Evolutionary conservation across 202 grass and related monocot genomes (phyloP), one percentile per base, ranked within the genome.

Genomic region (Saccharum hybrid): DNA sequence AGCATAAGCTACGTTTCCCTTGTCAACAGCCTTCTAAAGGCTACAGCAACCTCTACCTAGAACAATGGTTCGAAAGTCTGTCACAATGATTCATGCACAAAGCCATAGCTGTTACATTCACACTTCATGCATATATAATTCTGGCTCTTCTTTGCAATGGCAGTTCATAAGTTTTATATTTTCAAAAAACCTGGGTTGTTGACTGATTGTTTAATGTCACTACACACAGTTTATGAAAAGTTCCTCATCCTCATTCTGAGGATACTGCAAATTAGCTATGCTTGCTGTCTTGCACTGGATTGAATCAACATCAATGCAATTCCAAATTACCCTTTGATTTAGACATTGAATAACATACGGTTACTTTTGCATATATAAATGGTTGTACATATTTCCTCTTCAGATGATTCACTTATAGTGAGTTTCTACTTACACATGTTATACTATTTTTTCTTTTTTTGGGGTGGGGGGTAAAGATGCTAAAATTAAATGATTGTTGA

Each of bases 251-350:
- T 66, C 23, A 66, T 66, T 80, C 33, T 33, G 12, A 37, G 0
- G 7, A 11, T 52, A 34, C 2, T 86, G 42, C 59, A 66, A 80
- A 80, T 71, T 28, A 49, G 14, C 43, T 72, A 31, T 18, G 31
- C 21, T 18, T 71, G 39, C 31, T 88, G 13, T 73, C 0, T 7
- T 49, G 18, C 10, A 73, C 30, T 68, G 52, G 7, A 63, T 31
- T 63, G n/a, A 14, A 23, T 21, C 6, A 12, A 54, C 4, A 0
- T 23, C 22, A 23, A 8, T 14, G 14, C 62, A 39, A 73, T 63
- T 79, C 49, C 9, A 75, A 7, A 0, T 63, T 34, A 26, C 19
- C 7, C 18, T 80, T 68, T 15, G 66, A 18, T 75, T 63, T 31
- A 48, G 13, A 10, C 10, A 71, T 30, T 46, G 41, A 21, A 33